A percentile compares a stretch with the other conserved stretches of the same genome.
These are phyloP conservation scores for Aspergillaceae sp. DNA, from an alignment of 2,329 filamentous ascomycete species.

Conservation along the genomic window DNA sequence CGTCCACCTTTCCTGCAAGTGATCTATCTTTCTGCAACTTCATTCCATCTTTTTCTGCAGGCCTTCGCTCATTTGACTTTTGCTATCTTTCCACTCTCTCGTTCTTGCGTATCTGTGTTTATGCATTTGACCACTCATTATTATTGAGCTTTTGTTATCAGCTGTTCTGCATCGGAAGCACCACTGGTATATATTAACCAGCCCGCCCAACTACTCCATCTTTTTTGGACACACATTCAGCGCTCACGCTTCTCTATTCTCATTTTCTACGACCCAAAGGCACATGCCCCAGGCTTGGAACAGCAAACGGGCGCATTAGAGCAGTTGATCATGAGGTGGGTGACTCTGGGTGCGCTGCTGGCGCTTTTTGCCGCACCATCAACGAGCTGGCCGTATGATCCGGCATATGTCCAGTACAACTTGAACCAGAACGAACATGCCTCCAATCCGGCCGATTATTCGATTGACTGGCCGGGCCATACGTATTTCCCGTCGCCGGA, in stretches of 20 bases:
- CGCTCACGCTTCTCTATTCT: neutral
- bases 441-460: slow-evolving; percentile 50
- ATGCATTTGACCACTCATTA: neutral
- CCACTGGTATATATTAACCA: neutral
- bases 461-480: slow-evolving; percentile 47
- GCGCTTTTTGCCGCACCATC: slow-evolving; percentile 19
- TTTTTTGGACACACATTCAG: neutral
- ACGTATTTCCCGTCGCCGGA: slow-evolving; percentile 46
- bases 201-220: neutral
- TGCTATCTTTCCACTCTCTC: neutral
- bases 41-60: neutral
- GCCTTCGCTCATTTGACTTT: neutral
- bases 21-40: neutral
- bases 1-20: neutral
- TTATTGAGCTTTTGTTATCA: neutral
- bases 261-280: neutral
- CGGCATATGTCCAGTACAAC: slow-evolving; percentile 47
- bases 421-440: slow-evolving; percentile 53
- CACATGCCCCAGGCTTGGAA: slow-evolving; percentile 16
- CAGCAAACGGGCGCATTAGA: slow-evolving; percentile 3
- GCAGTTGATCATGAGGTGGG: slow-evolving; percentile 25
- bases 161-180: neutral
- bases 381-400: slow-evolving; percentile 40
- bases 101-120: slow-evolving; percentile 2
- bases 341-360: slow-evolving; percentile 16